Conservation (phyloP, 2,329 filamentous ascomycete species). For the Venturia aucupariae region DNA sequence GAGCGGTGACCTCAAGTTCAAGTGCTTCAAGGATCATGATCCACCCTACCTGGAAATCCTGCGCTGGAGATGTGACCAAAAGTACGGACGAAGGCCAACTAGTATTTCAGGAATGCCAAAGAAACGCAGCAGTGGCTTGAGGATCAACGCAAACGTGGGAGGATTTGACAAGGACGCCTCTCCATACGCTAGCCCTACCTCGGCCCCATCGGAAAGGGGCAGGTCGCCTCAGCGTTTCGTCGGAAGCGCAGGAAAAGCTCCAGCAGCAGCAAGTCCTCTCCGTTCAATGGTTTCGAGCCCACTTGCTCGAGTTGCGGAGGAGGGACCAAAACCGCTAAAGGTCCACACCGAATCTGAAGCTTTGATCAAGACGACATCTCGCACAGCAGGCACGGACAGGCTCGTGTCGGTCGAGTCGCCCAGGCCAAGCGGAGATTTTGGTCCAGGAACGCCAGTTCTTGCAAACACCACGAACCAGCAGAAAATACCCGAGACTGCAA, state of each 20-base stretch:
- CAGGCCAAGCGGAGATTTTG: slow-evolving; percentile 29
- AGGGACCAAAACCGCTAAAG: slow-evolving; percentile 36
- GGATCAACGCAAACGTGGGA: slow-evolving; percentile 43
- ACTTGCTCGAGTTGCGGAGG: slow-evolving; percentile 66
- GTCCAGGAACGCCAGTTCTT: slow-evolving; percentile 16
- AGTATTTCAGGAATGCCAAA: slow-evolving; percentile 25
- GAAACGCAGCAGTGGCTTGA: slow-evolving; percentile 29
- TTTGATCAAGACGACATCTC: slow-evolving; percentile 16
- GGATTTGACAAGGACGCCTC: slow-evolving; percentile 37
- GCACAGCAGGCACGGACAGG: slow-evolving; percentile 24
- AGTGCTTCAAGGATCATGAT: slow-evolving; percentile 90
- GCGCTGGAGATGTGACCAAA: slow-evolving; percentile 91
- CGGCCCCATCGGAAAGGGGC: slow-evolving; percentile 50
- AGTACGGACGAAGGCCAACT: slow-evolving; percentile 60
- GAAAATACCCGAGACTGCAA: slow-evolving; percentile 19
- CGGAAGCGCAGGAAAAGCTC: slow-evolving; percentile 38
- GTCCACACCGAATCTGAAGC: slow-evolving; percentile 28
- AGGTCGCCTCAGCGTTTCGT: slow-evolving; percentile 60
- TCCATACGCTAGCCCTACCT: slow-evolving; percentile 58
- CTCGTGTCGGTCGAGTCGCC: slow-evolving; percentile 35
- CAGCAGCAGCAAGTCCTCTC: slow-evolving; percentile 48
- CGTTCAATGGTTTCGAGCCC: slow-evolving; percentile 61
- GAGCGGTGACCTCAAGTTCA: slow-evolving; percentile 78
- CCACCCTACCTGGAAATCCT: slow-evolving; percentile 91
- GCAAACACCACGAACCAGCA: slow-evolving; percentile 16